Evolutionary conservation across 1,284 basidiomycete species (phyloP).

Genomic region (Pseudozyma hubeiensis): DNA sequence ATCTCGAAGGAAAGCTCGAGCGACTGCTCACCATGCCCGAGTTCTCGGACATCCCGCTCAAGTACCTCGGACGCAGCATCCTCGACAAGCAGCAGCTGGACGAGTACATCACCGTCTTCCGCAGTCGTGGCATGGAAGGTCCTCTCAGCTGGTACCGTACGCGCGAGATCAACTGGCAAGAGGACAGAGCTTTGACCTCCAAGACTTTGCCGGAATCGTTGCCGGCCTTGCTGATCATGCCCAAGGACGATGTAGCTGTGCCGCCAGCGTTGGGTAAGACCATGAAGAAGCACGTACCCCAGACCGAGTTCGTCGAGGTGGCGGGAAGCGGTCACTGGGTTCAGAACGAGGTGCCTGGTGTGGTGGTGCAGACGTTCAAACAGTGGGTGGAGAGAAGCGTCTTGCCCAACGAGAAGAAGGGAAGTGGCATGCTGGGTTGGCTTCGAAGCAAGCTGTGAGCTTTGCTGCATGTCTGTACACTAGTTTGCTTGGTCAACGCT

Average conservation of each 20-base stretch:
- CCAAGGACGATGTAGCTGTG: constrained; percentile 49
- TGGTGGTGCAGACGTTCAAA: constrained; percentile 40
- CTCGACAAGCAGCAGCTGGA: constrained; percentile 39
- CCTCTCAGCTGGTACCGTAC: constrained; percentile 62
- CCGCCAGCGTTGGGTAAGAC: constrained; percentile 39
- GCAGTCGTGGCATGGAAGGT: constrained; percentile 57
- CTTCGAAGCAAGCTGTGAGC: constrained; percentile 31
- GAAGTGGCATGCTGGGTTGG: constrained; percentile 34
- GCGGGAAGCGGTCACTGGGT: constrained; percentile 46
- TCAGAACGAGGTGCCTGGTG: constrained; percentile 49
- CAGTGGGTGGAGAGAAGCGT: constrained; percentile 47
- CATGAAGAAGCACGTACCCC: constrained; percentile 49
- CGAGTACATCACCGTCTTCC: constrained; percentile 37
- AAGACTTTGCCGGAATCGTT: constrained; percentile 42
- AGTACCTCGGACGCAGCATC: constrained; percentile 31
- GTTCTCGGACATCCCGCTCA: constrained; percentile 40
- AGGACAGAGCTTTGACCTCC: constrained; percentile 36
- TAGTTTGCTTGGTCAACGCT: neutral
- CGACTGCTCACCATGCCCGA: constrained; percentile 48
- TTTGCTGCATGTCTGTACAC: too few species aligned
- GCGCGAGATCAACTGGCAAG: constrained; percentile 53
- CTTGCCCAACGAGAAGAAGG: constrained; percentile 43
- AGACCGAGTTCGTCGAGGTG: constrained; percentile 40
- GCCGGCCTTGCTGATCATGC: constrained; percentile 45
- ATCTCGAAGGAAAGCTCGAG: constrained; percentile 51